These are phyloP conservation scores for Friedmanniomyces simplex DNA, from an alignment of 495 filamentous ascomycete species.

Conservation along the genomic window DNA sequence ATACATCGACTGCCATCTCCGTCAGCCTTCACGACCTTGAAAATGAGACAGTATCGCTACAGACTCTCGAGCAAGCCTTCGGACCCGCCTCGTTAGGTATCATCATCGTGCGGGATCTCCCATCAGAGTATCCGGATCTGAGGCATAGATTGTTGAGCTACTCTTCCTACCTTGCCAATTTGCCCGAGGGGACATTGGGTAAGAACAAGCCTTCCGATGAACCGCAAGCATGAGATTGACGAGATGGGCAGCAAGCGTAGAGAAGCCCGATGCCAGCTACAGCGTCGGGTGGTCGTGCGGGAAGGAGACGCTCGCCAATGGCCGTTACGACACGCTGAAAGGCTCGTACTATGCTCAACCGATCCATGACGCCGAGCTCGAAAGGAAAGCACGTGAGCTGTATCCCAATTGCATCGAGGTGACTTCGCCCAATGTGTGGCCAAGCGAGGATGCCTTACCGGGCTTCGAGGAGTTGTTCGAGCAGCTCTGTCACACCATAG, in stretches of 20 bases:
- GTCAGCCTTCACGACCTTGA: conserved; percentile 11
- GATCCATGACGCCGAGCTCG: conserved; percentile 54
- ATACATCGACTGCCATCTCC: neutral
- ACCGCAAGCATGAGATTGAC: neutral
- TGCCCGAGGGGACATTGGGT: conserved; percentile 66
- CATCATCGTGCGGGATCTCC: conserved; percentile 78
- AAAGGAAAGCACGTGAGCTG: conserved; percentile 21
- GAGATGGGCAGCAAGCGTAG: conserved; percentile 43
- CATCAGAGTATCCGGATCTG: conserved; percentile 54
- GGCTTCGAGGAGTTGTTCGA: conserved; percentile 64
- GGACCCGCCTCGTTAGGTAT: conserved; percentile 88
- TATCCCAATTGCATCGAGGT: conserved; percentile 49
- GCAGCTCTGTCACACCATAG: conserved; percentile 70
- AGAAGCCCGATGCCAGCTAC: conserved; percentile 51
- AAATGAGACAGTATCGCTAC: conserved; percentile 5
- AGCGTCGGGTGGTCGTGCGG: conserved; percentile 69
- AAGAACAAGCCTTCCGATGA: conserved; percentile 1
- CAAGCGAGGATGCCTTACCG: conserved; percentile 50
- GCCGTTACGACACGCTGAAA: conserved; percentile 84
- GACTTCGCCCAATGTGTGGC: conserved; percentile 78
- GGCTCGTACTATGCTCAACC: conserved; percentile 68
- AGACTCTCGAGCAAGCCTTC: conserved; percentile 68
- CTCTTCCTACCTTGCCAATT: conserved; percentile 78
- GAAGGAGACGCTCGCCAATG: conserved; percentile 86
- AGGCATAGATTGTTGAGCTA: conserved; percentile 69